Conservation (phyloP, 2,329 filamentous ascomycete species). For the Colletotrichum musicola region DNA sequence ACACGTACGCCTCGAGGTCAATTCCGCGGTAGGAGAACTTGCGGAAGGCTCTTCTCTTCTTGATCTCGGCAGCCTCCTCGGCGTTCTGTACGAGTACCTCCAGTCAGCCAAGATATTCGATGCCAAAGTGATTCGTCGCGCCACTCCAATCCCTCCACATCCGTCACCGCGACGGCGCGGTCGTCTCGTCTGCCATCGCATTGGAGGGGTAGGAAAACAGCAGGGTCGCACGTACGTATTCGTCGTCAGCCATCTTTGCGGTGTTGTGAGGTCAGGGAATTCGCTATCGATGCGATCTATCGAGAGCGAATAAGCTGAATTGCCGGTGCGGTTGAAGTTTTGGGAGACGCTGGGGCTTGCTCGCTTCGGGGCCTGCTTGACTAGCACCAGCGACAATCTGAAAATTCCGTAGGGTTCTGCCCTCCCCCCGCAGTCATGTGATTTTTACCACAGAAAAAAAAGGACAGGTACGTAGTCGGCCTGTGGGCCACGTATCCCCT, state of each 20-base stretch:
- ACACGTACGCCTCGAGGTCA: constrained; percentile 97
- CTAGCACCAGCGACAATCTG: constrained; percentile 9
- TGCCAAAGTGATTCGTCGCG: constrained; percentile 6
- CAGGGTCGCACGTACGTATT: constrained; percentile 78
- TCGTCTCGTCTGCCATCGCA: constrained; percentile 23
- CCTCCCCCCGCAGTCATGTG: constrained; percentile 39
- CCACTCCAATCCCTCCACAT: constrained; percentile 19
- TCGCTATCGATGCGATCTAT: constrained; percentile 58
- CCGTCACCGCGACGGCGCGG: constrained; percentile 22
- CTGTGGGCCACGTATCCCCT: neutral
- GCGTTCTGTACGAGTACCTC: constrained; percentile 75
- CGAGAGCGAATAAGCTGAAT: constrained; percentile 55
- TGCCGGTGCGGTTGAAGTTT: constrained; percentile 40
- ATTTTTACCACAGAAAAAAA: constrained; percentile 10
- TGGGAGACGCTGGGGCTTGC: constrained; percentile 29
- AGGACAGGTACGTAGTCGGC: neutral
- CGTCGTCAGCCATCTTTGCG: constrained; percentile 84
- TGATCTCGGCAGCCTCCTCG: constrained; percentile 98
- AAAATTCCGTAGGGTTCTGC: constrained; percentile 39
- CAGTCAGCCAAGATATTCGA: constrained; percentile 46
- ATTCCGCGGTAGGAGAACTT: constrained; percentile 99
- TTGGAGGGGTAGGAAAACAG: constrained; percentile 34
- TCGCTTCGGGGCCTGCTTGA: constrained; percentile 38
- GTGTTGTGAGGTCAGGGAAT: constrained; percentile 56
- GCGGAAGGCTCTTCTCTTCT: constrained; percentile 99